phyloP scores from a whole-genome alignment of 306 rosid species.

The Astragalus glycyphyllos region DNA sequence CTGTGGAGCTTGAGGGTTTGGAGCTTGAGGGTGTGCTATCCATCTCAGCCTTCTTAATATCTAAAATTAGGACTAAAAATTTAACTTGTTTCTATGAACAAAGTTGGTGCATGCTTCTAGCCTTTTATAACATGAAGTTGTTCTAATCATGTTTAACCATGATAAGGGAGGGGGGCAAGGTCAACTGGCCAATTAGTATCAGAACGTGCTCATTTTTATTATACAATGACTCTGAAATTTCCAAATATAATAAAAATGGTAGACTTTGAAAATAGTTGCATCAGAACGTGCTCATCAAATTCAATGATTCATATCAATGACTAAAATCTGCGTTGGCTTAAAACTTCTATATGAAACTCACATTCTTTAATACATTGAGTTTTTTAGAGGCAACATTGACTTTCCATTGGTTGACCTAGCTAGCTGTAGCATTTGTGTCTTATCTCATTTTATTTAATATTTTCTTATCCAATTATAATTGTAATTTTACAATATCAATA shows the following conservation, averaged over 20 bases:
- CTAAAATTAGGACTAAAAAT: not conserved
- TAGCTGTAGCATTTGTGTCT: too few species aligned
- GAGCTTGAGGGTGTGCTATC: slow-evolving; percentile 7
- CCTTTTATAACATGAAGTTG: slow-evolving; percentile 22
- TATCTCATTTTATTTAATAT: too few species aligned
- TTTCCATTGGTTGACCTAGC: too few species aligned
- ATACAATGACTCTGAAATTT: not conserved
- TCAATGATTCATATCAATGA: too few species aligned
- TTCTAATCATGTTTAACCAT: not conserved
- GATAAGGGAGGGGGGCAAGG: not conserved
- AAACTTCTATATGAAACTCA: too few species aligned
- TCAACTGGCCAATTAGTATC: not conserved
- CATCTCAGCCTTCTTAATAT: slow-evolving; percentile 31
- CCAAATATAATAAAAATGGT: slow-evolving; percentile 15
- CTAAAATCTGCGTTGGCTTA: too few species aligned
- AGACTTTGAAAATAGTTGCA: slow-evolving; percentile 38
- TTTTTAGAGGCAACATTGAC: too few species aligned
- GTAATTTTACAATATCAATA: too few species aligned
- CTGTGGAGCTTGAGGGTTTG: slow-evolving; percentile 43
- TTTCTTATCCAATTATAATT: too few species aligned
- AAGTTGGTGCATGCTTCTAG: not conserved
- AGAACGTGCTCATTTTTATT: too few species aligned
- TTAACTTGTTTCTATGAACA: not conserved
- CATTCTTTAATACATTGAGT: too few species aligned
- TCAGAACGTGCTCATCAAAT: slow-evolving; percentile 31